A percentile compares a stretch with the other conserved stretches of the same genome.
phyloP scores from a whole-genome alignment of 371 early-diverging fungal species.

The Nosema bombycis region DNA sequence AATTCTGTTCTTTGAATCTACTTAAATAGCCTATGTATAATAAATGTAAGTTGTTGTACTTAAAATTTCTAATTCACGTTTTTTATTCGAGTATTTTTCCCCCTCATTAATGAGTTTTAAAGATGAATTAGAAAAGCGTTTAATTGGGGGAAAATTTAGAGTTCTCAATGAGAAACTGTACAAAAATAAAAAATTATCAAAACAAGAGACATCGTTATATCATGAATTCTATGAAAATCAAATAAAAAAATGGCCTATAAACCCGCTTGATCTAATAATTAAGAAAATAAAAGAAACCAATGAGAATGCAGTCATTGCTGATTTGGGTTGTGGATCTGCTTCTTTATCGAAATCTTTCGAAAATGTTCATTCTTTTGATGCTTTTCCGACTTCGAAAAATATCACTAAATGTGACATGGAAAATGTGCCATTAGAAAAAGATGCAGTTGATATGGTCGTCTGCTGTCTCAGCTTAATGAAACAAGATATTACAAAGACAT shows the following conservation, averaged over 20 bases:
- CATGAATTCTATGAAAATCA: slow-evolving; percentile 88
- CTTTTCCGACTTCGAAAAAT: slow-evolving; percentile 73
- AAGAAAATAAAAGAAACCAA: slow-evolving; percentile 66
- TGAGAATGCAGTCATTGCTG: slow-evolving; percentile 69
- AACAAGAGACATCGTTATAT: slow-evolving; percentile 68
- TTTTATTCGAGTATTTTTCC: no score
- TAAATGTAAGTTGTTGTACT: no score
- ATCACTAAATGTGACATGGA: slow-evolving; percentile 86
- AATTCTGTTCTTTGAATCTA: slow-evolving; percentile 4
- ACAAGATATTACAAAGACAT: slow-evolving; percentile 78
- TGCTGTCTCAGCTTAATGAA: slow-evolving; percentile 93
- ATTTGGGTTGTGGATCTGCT: slow-evolving; percentile 95
- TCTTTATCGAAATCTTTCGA: slow-evolving; percentile 72
- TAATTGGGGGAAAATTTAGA: slow-evolving; percentile 65
- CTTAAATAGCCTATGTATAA: background rate
- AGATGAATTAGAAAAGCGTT: slow-evolving; percentile 55
- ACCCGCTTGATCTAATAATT: slow-evolving; percentile 83
- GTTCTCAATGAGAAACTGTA: slow-evolving; percentile 65
- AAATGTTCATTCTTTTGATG: slow-evolving; percentile 78
- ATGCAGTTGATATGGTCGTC: slow-evolving; percentile 76
- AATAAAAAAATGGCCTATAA: slow-evolving; percentile 84
- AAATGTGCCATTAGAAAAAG: slow-evolving; percentile 70
- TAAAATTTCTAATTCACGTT: no score
- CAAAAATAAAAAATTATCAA: slow-evolving; percentile 54
- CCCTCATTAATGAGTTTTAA: slow-evolving; percentile 36